phyloP scores from a whole-genome alignment of 208 protist genomes.

The Tritrichomonas foetus region DNA sequence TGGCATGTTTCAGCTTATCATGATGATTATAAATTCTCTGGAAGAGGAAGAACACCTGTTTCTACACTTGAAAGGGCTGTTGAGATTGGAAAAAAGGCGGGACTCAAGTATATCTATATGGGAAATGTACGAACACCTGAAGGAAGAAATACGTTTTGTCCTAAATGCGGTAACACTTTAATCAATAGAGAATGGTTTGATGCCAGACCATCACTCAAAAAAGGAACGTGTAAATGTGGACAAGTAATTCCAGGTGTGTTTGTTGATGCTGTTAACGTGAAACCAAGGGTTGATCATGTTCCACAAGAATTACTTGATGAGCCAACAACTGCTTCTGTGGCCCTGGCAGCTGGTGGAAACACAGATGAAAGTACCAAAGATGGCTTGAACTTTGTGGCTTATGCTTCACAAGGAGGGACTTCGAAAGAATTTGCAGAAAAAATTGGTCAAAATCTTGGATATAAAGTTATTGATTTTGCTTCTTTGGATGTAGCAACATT shows the following conservation, averaged over 20 bases:
- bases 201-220: not conserved
- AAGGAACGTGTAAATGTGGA: not conserved
- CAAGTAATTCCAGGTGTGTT: not conserved
- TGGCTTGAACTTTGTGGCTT: not conserved
- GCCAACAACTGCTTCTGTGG: not conserved
- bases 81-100: not conserved
- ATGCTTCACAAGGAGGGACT: not conserved
- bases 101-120: not conserved
- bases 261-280: not conserved
- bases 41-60: not conserved
- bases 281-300: not conserved
- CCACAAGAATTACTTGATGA: not conserved
- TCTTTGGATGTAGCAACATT: not conserved
- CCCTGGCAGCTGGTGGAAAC: not conserved
- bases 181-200: not conserved
- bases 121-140: not conserved
- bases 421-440: not conserved
- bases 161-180: not conserved
- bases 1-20: constrained; percentile 33
- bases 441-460: not conserved
- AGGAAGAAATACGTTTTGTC: not conserved
- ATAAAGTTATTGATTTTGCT: not conserved
- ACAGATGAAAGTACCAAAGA: not conserved
- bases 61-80: not conserved
- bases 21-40: constrained; percentile 22